phyloP scores from a whole-genome alignment of 2,329 filamentous ascomycete genomes.

The Epichloe sibirici region DNA sequence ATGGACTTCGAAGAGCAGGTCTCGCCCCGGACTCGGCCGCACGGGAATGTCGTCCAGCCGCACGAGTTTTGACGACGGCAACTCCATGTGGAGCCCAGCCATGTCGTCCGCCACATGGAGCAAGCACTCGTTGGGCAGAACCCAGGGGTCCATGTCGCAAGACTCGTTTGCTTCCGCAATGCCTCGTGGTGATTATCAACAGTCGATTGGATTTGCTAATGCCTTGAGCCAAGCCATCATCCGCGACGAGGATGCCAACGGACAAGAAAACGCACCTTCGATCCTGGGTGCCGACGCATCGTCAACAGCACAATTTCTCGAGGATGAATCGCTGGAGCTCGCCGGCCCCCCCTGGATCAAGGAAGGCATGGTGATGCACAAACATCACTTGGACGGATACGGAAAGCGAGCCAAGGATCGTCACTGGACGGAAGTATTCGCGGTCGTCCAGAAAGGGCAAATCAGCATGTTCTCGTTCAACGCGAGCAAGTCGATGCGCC shows the following conservation, averaged over 20 bases:
- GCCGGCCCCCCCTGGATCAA: constrained; percentile 96
- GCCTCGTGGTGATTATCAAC: constrained; percentile 73
- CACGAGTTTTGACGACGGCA: constrained; percentile 85
- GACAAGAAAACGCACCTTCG: constrained; percentile 33
- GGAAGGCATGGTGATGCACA: constrained; percentile 90
- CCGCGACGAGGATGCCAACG: constrained; percentile 62
- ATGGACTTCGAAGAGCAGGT: constrained; percentile 80
- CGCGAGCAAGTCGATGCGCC: constrained; percentile 60
- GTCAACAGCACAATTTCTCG: constrained; percentile 55
- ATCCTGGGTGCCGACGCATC: constrained; percentile 48
- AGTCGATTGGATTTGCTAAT: constrained; percentile 95
- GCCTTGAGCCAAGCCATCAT: constrained; percentile 94
- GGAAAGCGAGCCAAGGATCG: constrained; percentile 90
- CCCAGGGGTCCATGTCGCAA: constrained; percentile 81
- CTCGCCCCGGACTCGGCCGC: constrained; percentile 58
- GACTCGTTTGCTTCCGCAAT: constrained; percentile 75
- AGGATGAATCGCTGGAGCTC: constrained; percentile 86
- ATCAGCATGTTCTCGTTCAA: constrained; percentile 91
- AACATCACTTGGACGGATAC: constrained; percentile 82
- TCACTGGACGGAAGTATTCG: constrained; percentile 91
- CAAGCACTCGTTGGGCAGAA: constrained; percentile 82
- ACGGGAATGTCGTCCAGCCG: constrained; percentile 81
- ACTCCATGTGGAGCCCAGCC: constrained; percentile 79
- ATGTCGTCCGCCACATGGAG: constrained; percentile 89
- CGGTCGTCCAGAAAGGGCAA: constrained; percentile 88